Conservation (phyloP, 73 alveolate species). For the Tetrahymena borealis region DNA sequence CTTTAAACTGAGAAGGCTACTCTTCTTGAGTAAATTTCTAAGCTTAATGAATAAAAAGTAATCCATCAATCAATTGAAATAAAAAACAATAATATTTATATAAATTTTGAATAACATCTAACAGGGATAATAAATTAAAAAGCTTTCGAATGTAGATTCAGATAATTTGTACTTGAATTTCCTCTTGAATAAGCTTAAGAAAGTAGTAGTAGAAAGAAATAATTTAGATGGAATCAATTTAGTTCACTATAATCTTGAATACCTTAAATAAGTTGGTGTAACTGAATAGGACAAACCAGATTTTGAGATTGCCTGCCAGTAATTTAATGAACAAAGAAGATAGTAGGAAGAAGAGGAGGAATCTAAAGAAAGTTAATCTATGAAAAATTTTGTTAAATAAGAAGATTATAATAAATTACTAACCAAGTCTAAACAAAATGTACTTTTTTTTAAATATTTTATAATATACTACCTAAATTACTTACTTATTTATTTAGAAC, state of each 20-base stretch:
- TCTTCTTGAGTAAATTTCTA: not conserved
- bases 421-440: not conserved
- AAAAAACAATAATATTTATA: not conserved
- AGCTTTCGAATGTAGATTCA: not conserved
- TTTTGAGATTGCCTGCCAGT: not conserved
- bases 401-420: not conserved
- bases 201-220: not conserved
- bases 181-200: not conserved
- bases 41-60: not conserved
- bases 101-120: not conserved
- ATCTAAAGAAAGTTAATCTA: not conserved
- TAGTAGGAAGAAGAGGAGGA: not conserved
- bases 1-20: not conserved
- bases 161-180: not conserved
- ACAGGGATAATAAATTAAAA: not conserved
- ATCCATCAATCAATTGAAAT: not conserved
- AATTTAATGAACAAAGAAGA: not conserved
- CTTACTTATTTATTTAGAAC: too few relatives aligned
- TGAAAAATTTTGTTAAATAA: not conserved
- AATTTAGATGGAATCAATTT: not conserved
- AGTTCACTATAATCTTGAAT: not conserved
- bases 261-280: not conserved
- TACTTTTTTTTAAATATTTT: not conserved
- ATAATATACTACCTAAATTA: too few relatives aligned
- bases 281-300: not conserved